These are phyloP conservation scores for Striga hermonthica DNA, from an alignment of 305 asterid genomes.

Conservation along the genomic window DNA sequence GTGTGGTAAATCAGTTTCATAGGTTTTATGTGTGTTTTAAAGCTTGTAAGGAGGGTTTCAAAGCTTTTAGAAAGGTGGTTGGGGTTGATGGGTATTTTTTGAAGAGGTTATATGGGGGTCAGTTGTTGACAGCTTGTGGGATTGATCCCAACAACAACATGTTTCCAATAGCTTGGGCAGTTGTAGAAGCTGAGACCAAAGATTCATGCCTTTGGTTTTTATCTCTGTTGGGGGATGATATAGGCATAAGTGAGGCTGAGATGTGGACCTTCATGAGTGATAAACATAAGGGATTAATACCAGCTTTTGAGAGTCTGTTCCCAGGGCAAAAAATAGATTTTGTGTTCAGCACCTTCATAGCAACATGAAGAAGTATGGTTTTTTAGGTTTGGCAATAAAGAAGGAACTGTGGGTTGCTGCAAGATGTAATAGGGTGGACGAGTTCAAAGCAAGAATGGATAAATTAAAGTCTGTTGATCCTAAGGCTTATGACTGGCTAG, in stretches of 20 bases:
- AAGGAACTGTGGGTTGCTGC: background rate
- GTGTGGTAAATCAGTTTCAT: too few species aligned
- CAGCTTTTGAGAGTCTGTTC: background rate
- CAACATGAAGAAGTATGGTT: background rate
- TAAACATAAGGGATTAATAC: background rate
- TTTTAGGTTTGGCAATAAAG: background rate
- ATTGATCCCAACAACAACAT: conserved; percentile 9
- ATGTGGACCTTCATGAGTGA: background rate
- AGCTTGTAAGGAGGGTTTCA: background rate
- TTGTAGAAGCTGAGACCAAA: background rate
- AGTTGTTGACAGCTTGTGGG: background rate
- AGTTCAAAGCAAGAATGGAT: background rate
- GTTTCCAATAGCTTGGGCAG: background rate
- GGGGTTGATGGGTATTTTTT: background rate
- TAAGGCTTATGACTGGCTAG: background rate
- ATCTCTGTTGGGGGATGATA: background rate
- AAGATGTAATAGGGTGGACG: background rate
- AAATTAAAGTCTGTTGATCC: background rate
- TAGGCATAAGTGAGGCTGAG: too few species aligned
- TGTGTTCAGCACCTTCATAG: background rate
- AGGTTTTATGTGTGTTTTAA: background rate
- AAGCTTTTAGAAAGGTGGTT: background rate
- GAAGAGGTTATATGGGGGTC: background rate
- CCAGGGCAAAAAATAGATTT: background rate
- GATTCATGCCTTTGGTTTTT: background rate